phyloP scores from a whole-genome alignment of 2,329 filamentous ascomycete species.

The Cladophialophora immunda region DNA sequence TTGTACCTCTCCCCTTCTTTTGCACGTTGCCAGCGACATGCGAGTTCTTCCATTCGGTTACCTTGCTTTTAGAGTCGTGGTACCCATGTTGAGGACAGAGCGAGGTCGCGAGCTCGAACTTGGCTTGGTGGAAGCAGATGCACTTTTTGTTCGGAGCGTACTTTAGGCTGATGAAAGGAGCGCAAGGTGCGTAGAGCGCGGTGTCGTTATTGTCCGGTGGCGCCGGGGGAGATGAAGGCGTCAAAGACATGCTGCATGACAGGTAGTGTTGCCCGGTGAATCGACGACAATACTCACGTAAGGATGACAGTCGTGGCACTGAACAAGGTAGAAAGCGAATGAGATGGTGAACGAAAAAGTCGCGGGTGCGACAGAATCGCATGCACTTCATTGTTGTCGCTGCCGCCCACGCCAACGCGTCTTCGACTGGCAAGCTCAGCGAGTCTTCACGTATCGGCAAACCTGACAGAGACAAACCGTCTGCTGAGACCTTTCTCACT shows the following conservation, averaged over 20 bases:
- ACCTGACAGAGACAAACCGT: neutral
- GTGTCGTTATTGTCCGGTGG: neutral
- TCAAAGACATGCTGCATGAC: neutral
- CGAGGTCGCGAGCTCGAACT: neutral
- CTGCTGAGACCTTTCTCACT: neutral
- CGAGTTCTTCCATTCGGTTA: neutral
- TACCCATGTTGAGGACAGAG: conserved; percentile 27
- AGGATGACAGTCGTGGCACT: neutral
- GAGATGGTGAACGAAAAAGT: neutral
- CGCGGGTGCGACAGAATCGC: neutral
- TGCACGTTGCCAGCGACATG: neutral
- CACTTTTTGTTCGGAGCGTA: conserved; percentile 18
- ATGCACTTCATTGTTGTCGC: neutral
- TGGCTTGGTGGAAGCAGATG: conserved; percentile 10
- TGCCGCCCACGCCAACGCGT: neutral
- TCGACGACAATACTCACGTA: neutral
- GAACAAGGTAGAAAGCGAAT: neutral
- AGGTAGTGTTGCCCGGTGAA: neutral
- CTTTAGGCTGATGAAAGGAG: conserved; percentile 2
- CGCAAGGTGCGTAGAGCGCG: neutral
- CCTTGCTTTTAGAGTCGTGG: conserved; percentile 16
- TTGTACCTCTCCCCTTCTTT: neutral
- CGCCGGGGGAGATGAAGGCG: neutral
- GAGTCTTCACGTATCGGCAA: neutral
- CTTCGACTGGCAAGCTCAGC: neutral